Evolutionary conservation across 202 grass and related monocot genomes (phyloP).

Genomic region (Digitaria exilis): DNA sequence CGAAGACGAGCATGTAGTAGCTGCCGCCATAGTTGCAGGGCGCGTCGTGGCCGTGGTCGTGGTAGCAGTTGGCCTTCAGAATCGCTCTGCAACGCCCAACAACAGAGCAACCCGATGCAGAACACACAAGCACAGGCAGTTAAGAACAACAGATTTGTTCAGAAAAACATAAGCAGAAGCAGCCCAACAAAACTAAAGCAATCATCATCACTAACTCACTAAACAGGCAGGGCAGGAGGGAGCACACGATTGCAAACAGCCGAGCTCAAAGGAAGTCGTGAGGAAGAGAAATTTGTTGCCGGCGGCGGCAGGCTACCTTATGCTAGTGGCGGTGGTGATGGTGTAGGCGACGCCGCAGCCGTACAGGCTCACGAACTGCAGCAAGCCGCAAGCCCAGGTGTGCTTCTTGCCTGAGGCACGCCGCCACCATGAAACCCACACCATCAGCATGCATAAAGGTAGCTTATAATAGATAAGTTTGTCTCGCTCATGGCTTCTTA

Average conservation of each 20-base stretch:
- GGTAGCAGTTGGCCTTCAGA: slow-evolving; percentile 68
- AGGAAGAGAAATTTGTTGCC: not conserved
- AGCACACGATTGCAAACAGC: not conserved
- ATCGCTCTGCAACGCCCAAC: slow-evolving; percentile 52
- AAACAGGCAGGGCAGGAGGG: too few relatives aligned
- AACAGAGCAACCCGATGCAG: not conserved
- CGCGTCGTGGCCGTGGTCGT: slow-evolving; percentile 59
- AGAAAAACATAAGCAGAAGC: not conserved
- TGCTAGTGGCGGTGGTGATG: slow-evolving; percentile 69
- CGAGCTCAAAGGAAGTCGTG: not conserved
- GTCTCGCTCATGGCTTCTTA: not conserved
- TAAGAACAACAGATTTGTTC: not conserved
- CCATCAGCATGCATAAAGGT: not conserved
- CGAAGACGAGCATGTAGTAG: slow-evolving; percentile 72
- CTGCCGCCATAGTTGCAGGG: slow-evolving; percentile 56
- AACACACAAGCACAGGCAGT: not conserved
- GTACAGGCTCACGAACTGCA: slow-evolving; percentile 62
- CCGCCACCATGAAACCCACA: slow-evolving; percentile 15
- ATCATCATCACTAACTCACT: not conserved
- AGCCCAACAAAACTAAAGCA: not conserved
- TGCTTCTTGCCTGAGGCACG: slow-evolving; percentile 63
- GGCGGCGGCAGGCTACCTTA: slow-evolving; percentile 47
- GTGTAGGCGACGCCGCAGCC: slow-evolving; percentile 60
- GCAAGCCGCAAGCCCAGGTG: slow-evolving; percentile 59
- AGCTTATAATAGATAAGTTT: not conserved